phyloP scores from a whole-genome alignment of 2,329 filamentous ascomycete species.

The Xylaria sp. region DNA sequence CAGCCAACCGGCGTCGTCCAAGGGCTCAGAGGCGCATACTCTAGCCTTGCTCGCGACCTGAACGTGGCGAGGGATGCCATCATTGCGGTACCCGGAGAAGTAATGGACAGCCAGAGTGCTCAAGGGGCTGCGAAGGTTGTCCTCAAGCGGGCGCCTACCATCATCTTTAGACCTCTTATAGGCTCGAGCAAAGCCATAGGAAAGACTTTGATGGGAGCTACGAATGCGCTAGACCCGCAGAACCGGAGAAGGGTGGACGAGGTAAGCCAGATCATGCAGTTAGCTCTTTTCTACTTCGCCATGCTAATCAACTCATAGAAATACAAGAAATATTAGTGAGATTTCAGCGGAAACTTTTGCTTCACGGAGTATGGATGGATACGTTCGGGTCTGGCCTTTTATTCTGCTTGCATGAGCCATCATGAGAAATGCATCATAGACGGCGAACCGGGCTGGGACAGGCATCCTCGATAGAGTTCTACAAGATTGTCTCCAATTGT shows the following conservation, averaged over 20 bases:
- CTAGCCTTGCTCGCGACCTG: conserved; percentile 84
- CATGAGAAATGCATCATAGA: conserved; percentile 25
- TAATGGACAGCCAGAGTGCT: conserved; percentile 83
- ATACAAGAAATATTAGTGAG: conserved; percentile 29
- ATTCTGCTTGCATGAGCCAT: conserved; percentile 12
- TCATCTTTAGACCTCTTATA: conserved; percentile 87
- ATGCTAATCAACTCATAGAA: conserved; percentile 22
- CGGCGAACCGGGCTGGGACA: conserved; percentile 13
- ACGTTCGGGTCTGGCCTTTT: conserved; percentile 1
- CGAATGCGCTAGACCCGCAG: conserved; percentile 84
- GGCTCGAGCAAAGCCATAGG: conserved; percentile 87
- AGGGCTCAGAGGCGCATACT: conserved; percentile 80
- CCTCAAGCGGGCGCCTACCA: conserved; percentile 82
- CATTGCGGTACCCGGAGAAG: conserved; percentile 89
- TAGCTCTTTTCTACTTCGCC: no score
- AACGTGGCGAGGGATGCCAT: conserved; percentile 86
- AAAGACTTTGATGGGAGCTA: conserved; percentile 87
- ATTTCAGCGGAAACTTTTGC: conserved; percentile 5
- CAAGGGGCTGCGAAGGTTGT: conserved; percentile 80
- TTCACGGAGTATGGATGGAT: conserved; percentile 17
- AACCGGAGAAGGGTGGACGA: conserved; percentile 84
- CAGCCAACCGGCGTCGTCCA: conserved; percentile 89
- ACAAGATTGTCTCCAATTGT: conserved; percentile 20
- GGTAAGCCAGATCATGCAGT: conserved; percentile 62
- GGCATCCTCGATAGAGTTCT: conserved; percentile 15